These are phyloP conservation scores for Hyphodiscus sp. DNA, from an alignment of 2,329 filamentous ascomycete genomes.

Conservation along the genomic window DNA sequence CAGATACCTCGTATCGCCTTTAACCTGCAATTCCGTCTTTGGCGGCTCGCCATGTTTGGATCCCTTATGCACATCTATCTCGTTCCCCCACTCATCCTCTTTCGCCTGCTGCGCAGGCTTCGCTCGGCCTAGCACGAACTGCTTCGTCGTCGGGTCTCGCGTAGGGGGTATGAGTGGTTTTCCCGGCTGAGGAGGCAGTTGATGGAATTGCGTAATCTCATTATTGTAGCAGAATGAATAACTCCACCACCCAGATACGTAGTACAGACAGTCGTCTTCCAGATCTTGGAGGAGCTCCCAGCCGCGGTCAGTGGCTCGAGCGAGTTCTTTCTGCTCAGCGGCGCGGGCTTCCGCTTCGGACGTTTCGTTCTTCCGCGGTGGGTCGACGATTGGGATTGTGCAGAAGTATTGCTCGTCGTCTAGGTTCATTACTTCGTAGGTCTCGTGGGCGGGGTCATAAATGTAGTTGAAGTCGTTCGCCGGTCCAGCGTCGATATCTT, in stretches of 20 bases:
- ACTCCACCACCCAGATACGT: slow-evolving; percentile 68
- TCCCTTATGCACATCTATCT: slow-evolving; percentile 21
- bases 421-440: slow-evolving; percentile 55
- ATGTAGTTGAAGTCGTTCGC: slow-evolving; percentile 3
- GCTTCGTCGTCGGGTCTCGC: slow-evolving; percentile 56
- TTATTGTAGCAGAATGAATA: slow-evolving; percentile 70
- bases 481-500: slow-evolving; percentile 13
- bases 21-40: slow-evolving; percentile 51
- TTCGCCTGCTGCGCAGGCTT: slow-evolving; percentile 20
- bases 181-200: slow-evolving; percentile 54
- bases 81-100: slow-evolving; percentile 29
- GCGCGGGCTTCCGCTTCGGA: slow-evolving; percentile 43
- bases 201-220: slow-evolving; percentile 67
- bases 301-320: slow-evolving; percentile 59
- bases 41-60: slow-evolving; percentile 24
- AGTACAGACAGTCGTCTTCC: slow-evolving; percentile 65
- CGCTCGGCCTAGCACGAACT: slow-evolving; percentile 59
- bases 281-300: slow-evolving; percentile 62
- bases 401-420: slow-evolving; percentile 56
- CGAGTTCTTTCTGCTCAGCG: slow-evolving; percentile 60
- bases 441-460: slow-evolving; percentile 22
- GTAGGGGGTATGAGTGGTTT: slow-evolving; percentile 57
- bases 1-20: slow-evolving; percentile 61
- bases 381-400: slow-evolving; percentile 52
- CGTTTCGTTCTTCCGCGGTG: slow-evolving; percentile 39